Base-by-base conservation (phyloP, 768 basidiomycete species). In the Serendipita sp. region DNA sequence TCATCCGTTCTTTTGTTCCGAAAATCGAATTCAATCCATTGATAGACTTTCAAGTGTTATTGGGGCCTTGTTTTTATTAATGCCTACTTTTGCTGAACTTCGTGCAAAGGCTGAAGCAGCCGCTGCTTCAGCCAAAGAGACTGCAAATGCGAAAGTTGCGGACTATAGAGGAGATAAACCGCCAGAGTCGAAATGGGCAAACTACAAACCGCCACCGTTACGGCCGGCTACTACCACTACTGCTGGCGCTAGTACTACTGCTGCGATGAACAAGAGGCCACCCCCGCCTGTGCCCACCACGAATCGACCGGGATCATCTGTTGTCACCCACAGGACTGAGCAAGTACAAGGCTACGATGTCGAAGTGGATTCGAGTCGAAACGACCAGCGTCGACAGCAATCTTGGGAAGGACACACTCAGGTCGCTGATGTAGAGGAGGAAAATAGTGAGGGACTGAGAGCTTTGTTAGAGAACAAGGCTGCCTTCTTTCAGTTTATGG, bases 91-190 rank as follows among this genome's bases (percentile, higher is more conserved):
- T 31, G 53, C 53, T 3, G 53, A 58, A 58, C 53, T 58, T 31
- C 24, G 53, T 26, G 53, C 53, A n/a, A 58, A 58, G 30, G 53
- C 53, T n/a, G 53, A 58, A 33, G 53, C 53, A n/a, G 53, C 53
- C 9, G 53, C 53, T n/a, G 17, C 11, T 5, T n/a, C 20, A n/a
- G 53, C 53, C 4, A 58, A 34, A n/a, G 53, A 58, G 11, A 30
- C 53, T 20, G 53, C 53, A 28, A 58, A 58, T 31, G 11, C 4
- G 4, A 24, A 31, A 24, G 31, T 58, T 11, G 53, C 53, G 30
- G 53, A 58, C 0, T 58, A 58, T 58, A 22, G 53, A 11, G 53
- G 53, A n/a, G 53, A 58, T 26, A 58, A 28, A 50, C 20, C 7
- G n/a, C 38, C 38, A 14, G 45, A 48, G 45, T 48, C 45, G 45